Conservation (phyloP, 2,329 filamentous ascomycete species). For the Verticillium zaregamsianum region DNA sequence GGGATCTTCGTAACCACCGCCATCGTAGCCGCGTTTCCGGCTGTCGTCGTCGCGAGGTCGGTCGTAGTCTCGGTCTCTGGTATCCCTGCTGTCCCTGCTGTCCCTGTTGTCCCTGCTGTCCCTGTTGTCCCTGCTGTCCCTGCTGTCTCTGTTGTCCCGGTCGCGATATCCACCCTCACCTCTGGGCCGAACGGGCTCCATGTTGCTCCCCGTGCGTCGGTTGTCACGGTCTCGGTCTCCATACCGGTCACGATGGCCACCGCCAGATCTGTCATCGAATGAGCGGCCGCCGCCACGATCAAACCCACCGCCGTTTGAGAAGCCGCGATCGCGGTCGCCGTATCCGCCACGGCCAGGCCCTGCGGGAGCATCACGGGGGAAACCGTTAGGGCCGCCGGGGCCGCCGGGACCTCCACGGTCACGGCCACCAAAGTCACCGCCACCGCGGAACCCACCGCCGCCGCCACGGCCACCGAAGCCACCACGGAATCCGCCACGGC, state of each 20-base stretch:
- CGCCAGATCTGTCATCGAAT: constrained; percentile 34
- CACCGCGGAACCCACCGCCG: constrained; percentile 34
- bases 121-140: constrained; percentile 31
- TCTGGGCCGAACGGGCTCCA: constrained; percentile 70
- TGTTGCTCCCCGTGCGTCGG: constrained; percentile 69
- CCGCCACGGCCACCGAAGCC: constrained; percentile 53
- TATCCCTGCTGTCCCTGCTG: constrained; percentile 35
- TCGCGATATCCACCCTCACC: constrained; percentile 53
- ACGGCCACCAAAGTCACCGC: constrained; percentile 42
- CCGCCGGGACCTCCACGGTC: constrained; percentile 24
- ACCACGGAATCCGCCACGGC: constrained; percentile 34
- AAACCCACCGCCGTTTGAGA: constrained; percentile 44
- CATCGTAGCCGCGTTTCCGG: constrained; percentile 70
- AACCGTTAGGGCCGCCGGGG: constrained; percentile 41
- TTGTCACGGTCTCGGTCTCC: constrained; percentile 22
- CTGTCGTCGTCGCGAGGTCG: constrained; percentile 53
- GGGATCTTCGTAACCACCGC: constrained; percentile 75
- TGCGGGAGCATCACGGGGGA: constrained; percentile 55
- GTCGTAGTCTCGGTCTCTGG: constrained; percentile 41
- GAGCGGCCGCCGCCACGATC: constrained; percentile 36
- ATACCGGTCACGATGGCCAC: constrained; percentile 30
- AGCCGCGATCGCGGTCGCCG: constrained; percentile 29
- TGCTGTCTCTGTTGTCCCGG: constrained; percentile 20
- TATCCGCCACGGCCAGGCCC: constrained; percentile 49
- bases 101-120: constrained; percentile 20